These are phyloP conservation scores for Fonsecaea nubica DNA, from an alignment of 2,329 filamentous ascomycete species.

Conservation along the genomic window DNA sequence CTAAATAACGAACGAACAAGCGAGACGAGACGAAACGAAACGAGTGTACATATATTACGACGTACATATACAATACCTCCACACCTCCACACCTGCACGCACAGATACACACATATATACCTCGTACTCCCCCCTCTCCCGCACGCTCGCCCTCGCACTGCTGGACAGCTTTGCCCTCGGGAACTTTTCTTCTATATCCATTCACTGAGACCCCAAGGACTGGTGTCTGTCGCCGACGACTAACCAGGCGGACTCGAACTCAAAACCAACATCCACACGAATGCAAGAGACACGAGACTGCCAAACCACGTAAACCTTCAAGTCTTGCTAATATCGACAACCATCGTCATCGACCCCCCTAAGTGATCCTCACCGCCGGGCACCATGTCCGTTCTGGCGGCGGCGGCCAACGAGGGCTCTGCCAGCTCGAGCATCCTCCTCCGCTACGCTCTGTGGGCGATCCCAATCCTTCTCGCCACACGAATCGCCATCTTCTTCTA, in stretches of 20 bases:
- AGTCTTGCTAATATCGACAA: not conserved
- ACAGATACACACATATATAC: no score
- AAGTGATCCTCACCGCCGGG: not conserved
- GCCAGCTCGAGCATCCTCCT: conserved; percentile 13
- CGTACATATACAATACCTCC: no score
- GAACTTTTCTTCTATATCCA: not conserved
- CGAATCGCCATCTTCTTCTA: conserved; percentile 34
- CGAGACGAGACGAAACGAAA: no score
- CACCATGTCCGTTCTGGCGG: not conserved
- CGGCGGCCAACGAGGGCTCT: not conserved
- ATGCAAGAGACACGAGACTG: no score
- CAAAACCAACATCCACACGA: no score
- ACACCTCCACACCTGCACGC: no score
- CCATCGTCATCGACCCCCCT: no score
- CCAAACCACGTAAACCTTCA: no score
- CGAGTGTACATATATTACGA: no score
- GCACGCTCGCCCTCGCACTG: not conserved
- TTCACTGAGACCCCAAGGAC: not conserved
- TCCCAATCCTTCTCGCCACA: conserved; percentile 18
- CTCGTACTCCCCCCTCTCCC: not conserved
- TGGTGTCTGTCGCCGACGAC: not conserved
- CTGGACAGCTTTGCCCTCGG: not conserved
- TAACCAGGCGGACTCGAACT: not conserved
- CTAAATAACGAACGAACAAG: no score
- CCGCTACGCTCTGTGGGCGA: conserved; percentile 21